Conservation (phyloP, 108 stramenopile genomes). For the Conticribra weissflogii region DNA sequence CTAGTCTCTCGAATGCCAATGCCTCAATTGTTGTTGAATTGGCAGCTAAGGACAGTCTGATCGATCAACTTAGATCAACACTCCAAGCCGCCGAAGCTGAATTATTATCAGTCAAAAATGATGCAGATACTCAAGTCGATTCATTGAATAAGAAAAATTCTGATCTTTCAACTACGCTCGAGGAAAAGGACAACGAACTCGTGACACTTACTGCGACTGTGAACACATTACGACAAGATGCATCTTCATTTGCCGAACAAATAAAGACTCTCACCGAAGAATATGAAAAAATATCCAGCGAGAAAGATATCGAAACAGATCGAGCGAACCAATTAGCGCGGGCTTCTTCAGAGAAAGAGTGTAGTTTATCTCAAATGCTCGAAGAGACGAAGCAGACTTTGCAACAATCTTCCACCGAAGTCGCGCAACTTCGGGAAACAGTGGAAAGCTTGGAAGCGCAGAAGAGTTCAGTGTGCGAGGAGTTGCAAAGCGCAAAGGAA, state of each 20-base stretch:
- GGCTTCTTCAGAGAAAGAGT: not conserved
- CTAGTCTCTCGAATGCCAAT: too few relatives aligned
- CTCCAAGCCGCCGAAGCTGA: too few relatives aligned
- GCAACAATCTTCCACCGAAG: not conserved
- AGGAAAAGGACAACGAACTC: conserved; percentile 1
- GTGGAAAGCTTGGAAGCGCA: not conserved
- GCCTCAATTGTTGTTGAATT: too few relatives aligned
- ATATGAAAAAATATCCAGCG: not conserved
- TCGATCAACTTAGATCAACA: too few relatives aligned
- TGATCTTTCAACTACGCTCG: too few relatives aligned
- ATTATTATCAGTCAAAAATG: too few relatives aligned
- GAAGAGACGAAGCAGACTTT: not conserved
- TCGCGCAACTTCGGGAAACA: not conserved
- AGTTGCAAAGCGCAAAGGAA: not conserved
- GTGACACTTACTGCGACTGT: not conserved
- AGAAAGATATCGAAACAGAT: not conserved
- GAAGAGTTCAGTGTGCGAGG: not conserved
- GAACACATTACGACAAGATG: not conserved
- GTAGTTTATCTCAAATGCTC: not conserved
- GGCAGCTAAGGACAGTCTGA: too few relatives aligned
- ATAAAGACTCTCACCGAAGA: conserved; percentile 1
- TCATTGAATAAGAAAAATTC: too few relatives aligned
- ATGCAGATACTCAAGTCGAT: too few relatives aligned
- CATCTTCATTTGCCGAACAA: not conserved
- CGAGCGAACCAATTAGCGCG: not conserved